Evolutionary conservation across 1,284 basidiomycete genomes (phyloP), one percentile per base, ranked within the genome.

Genomic region (Cryptococcus sp.): DNA sequence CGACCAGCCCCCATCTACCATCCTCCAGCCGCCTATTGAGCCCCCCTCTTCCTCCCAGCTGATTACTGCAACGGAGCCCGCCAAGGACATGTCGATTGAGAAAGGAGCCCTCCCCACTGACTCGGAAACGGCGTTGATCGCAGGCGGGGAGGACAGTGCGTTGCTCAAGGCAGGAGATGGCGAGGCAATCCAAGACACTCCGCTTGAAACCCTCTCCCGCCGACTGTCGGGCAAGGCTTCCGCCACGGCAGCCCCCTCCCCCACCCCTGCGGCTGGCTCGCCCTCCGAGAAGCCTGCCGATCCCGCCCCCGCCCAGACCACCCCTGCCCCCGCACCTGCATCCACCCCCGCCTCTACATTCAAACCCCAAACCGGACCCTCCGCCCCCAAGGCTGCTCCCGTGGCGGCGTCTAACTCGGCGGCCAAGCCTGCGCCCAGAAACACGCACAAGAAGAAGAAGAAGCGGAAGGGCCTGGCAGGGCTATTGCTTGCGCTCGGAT

Each of bases 401-500:
- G 28, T 9, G 28, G 28, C 28, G 9, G 28, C 28, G 28, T 33
- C 28, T 33, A 9, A 4, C 9, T 33, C 28, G 9, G 28, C 48
- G 8, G 21, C 44, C 13, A 46, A 47, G 18, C 46, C 56, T 15
- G 39, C 45, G 13, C 52, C 44, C 23, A 37, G 53, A 35, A 36
- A 55, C 18, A 40, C 47, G 42, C 55, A 66, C 51, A 75, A 71
- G 66, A 73, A 72, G 66, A 68, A 70, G 50, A 58, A 66, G 64
- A 73, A 70, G 63, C 64, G 69, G 47, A 66, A 65, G 33, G 73
- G 72, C 20, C 59, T 75, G 7, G 66, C 72, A 1, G 66, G 63
- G 9, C 58, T 75, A 15, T 64, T 75, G 39, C 58, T 70, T 28
- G 64, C 70, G 18, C 57, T 75, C 1, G 73, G 72, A 50, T 75